A percentile compares a stretch with the other conserved stretches of the same genome.
Evolutionary conservation across 768 basidiomycete species (phyloP).

Genomic region (Baorangia bicolor): DNA sequence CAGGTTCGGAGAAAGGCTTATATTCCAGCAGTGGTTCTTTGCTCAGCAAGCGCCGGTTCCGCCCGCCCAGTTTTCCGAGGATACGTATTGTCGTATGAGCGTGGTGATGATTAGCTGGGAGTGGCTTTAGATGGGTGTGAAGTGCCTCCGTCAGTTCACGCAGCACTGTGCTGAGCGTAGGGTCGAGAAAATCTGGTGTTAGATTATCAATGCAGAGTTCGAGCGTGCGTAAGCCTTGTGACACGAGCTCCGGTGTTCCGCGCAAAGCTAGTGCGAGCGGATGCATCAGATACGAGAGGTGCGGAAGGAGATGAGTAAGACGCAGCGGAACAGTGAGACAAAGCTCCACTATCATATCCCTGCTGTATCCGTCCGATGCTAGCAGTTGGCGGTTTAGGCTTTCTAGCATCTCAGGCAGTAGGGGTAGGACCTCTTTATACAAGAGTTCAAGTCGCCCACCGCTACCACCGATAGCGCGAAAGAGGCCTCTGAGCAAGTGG

Average conservation of each 20-base stretch:
- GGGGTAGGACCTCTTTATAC: slow-evolving; percentile 94
- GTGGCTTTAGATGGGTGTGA: slow-evolving; percentile 85
- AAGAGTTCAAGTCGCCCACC: slow-evolving; percentile 91
- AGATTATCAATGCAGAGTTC: slow-evolving; percentile 99
- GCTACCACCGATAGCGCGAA: slow-evolving; percentile 89
- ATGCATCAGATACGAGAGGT: slow-evolving; percentile 94
- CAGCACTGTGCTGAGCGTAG: slow-evolving; percentile 88
- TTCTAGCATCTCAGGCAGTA: slow-evolving; percentile 96
- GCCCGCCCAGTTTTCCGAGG: slow-evolving; percentile 91
- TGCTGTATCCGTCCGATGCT: slow-evolving; percentile 74
- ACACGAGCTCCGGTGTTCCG: slow-evolving; percentile 84
- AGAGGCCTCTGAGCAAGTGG: slow-evolving; percentile 86
- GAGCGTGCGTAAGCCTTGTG: slow-evolving; percentile 92
- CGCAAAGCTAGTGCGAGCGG: slow-evolving; percentile 89
- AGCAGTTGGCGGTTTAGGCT: slow-evolving; percentile 88
- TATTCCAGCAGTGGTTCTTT: slow-evolving; percentile 78
- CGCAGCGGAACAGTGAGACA: slow-evolving; percentile 96
- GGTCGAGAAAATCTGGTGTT: slow-evolving; percentile 96
- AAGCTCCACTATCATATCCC: slow-evolving; percentile 95
- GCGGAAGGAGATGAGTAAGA: slow-evolving; percentile 92
- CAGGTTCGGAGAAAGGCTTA: slow-evolving; percentile 64
- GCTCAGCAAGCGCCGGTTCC: slow-evolving; percentile 84
- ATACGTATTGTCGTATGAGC: slow-evolving; percentile 96
- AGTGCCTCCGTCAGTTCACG: slow-evolving; percentile 94
- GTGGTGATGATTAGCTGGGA: slow-evolving; percentile 85